Evolutionary conservation across 768 basidiomycete species (phyloP).

Genomic region (Auricularia heimuer): DNA sequence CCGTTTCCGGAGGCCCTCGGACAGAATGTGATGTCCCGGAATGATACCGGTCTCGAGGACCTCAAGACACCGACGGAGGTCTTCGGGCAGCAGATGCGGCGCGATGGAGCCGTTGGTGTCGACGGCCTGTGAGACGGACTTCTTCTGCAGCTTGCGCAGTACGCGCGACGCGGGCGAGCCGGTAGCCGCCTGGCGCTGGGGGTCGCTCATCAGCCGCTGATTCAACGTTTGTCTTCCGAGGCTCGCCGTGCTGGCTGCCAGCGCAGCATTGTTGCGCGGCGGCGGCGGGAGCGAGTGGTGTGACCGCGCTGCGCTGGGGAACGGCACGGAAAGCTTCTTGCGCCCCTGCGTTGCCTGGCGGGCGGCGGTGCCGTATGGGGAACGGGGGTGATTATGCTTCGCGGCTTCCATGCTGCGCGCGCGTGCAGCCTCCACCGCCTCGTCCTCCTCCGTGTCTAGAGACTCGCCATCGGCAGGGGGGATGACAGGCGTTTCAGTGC

Average conservation of each 20-base stretch:
- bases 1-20: constrained; percentile 74
- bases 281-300: constrained; percentile 69
- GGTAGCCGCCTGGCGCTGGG: constrained; percentile 18
- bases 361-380: constrained; percentile 49
- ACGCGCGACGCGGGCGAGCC: constrained; percentile 33
- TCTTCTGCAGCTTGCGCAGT: constrained; percentile 57
- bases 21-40: constrained; percentile 80
- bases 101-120: constrained; percentile 45
- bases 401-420: constrained; percentile 16
- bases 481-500: constrained; percentile 34
- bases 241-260: constrained; percentile 60
- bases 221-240: constrained; percentile 53
- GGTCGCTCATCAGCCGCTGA: constrained; percentile 29
- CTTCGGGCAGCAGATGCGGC: constrained; percentile 78
- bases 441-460: constrained; percentile 60
- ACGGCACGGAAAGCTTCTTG: constrained; percentile 26
- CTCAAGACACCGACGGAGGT: constrained; percentile 75
- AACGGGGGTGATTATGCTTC: constrained; percentile 63
- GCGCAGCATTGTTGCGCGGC: constrained; percentile 37
- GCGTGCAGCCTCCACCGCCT: constrained; percentile 18
- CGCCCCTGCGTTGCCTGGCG: constrained; percentile 12
- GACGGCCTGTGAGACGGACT: constrained; percentile 18
- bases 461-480: constrained; percentile 51
- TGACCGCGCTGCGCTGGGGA: constrained; percentile 73
- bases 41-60: constrained; percentile 80